Conservation (phyloP, 1,139 yeast genomes). For the Kluyveromyces marxianus region DNA sequence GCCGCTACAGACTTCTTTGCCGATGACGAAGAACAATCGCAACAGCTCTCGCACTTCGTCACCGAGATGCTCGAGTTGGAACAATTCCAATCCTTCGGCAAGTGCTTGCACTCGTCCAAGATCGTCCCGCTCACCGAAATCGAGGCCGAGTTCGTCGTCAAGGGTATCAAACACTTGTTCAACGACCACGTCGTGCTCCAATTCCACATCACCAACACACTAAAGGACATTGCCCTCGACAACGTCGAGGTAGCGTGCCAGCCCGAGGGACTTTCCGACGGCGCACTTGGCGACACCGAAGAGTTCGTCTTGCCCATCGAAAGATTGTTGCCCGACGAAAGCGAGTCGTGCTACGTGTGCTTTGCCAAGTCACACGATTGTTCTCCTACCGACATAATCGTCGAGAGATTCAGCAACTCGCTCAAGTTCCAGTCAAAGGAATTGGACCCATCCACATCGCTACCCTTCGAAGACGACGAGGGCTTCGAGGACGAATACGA, state of each 20-base stretch:
- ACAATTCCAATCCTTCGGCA: conserved; percentile 61
- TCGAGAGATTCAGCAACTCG: conserved; percentile 57
- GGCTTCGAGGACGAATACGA: conserved; percentile 94
- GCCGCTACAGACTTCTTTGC: conserved; percentile 20
- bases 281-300: conserved; percentile 42
- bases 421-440: conserved; percentile 76
- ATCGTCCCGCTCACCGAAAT: conserved; percentile 74
- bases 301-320: conserved; percentile 71
- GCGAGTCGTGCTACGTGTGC: conserved; percentile 75
- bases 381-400: conserved; percentile 33
- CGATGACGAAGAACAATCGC: conserved; percentile 28
- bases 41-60: conserved; percentile 55
- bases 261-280: conserved; percentile 35
- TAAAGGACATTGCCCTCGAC: conserved; percentile 68
- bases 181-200: conserved; percentile 73
- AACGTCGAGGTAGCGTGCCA: conserved; percentile 58
- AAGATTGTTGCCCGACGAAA: conserved; percentile 59
- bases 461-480: conserved; percentile 62
- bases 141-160: conserved; percentile 90
- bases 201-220: conserved; percentile 77
- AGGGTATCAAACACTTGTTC: conserved; percentile 77
- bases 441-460: conserved; percentile 66
- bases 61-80: conserved; percentile 60
- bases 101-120: conserved; percentile 63
- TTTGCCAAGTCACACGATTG: too few relatives aligned